Evolutionary conservation across 352 stramenopile genomes (phyloP), one percentile per base, ranked within the genome.

Genomic region (Phytophthora macrochlamydospora): DNA sequence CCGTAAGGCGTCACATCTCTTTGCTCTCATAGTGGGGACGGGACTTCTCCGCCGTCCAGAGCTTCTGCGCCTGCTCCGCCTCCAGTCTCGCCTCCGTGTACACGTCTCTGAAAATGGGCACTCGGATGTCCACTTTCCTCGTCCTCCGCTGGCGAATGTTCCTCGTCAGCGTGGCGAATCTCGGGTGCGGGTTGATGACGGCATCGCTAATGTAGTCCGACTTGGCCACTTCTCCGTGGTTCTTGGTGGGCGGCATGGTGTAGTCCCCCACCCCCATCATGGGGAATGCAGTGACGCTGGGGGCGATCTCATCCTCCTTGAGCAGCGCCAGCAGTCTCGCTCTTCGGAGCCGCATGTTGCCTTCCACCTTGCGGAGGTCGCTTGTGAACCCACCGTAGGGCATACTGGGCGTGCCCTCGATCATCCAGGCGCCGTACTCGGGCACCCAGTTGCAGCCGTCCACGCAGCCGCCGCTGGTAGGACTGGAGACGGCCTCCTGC

Each of bases 361-460:
- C 76, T 78, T 99, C 98, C 3, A 99, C 97, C 56, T 97, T 93
- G 59, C 94, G 83, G 45, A 99, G 76, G 70, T 99, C 96, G 46
- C 79, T 94, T 12, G 94, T 97, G 65, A 98, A 99, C 56, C 96
- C 95, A 43, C 87, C 92, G 72, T 99, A 99, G 0, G 97, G 97
- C 35, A 79, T 82, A 53, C 65, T 89, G 13, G 98, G 97, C 53
- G 97, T 99, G 46, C 96, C 94, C 83, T 99, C 98, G 28, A 99
- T 95, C 98, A 99, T 99, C 97, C 98, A 99, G 11, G 92, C 88
- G 44, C 98, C 98, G 75, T 99, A 99, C 77, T 99, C 98, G 35
- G 98, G 98, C 68, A 99, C 97, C 97, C 97, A 99, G 62, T 87
- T 98, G 79, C 94, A 99, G 12, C 95, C 97, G 72, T 98, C 94